Base-by-base conservation (phyloP, 2,329 filamentous ascomycete species). In the Aspergillus sp. region DNA sequence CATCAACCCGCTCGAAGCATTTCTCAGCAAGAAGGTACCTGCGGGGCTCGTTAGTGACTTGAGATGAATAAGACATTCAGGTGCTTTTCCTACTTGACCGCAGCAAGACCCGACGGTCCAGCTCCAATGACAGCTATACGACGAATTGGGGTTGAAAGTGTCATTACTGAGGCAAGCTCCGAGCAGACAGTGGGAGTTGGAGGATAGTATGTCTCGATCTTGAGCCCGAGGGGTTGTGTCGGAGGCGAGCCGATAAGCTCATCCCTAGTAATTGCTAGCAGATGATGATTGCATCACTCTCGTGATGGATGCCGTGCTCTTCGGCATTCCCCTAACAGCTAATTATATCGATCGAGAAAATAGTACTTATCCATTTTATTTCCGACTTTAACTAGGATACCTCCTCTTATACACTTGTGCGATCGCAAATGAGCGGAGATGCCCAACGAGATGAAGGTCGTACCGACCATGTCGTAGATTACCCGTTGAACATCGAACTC, bases 101-200 rank as follows among this genome's bases (percentile, higher is more conserved):
- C 87, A 25, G 89, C 86, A 4, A 97, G 81, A 4, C 94, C 93
- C 63, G 85, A 86, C 0, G 93, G 91, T 0, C 93, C 93, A 9
- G 90, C 92, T 21, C 93, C 93, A 65, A 97, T 87, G 62, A 97
- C 82, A 66, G 91, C 91, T 65, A 97, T 82, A 43, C 66, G 70
- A 19, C 69, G 70, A 53, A 78, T 58, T 43, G 66, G 63, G 51
- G 66, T 63, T 50, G 63, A 58, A 25, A 68, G 38, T 32, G 65
- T 17, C 71, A 72, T 73, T 2, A 15, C 57, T 30, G 47, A 23
- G 47, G 47, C 8, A 28, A 10, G 13, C 25, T 50, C 25, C 17
- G 10, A 9, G 15, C 12, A 23, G 19, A 15, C 5, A 17, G 36
- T 17, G 19, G 4, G 13, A 39, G 25, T 17, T n/a, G 39, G 12